Evolutionary conservation across 306 rosid genomes (phyloP), one percentile per base, ranked within the genome.

Genomic region (Comarum palustre): DNA sequence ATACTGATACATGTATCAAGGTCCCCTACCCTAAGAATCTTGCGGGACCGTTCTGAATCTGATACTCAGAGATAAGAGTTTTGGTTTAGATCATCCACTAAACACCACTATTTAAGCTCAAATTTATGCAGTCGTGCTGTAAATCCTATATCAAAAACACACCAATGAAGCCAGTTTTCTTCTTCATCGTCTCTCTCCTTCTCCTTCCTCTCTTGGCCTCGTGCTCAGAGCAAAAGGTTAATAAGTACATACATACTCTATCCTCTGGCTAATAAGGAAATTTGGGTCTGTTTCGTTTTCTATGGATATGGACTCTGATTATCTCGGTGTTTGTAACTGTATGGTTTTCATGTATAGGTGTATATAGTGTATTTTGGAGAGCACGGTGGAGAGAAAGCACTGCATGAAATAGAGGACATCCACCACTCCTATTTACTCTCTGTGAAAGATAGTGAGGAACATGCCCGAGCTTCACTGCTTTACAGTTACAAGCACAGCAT

Each of bases 401-500:
- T 71, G 70, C 74, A 82, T 43, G 88, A 87, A 69, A 82, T 85
- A 50, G 89, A 89, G 77, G 84, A 77, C 25, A 66, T 3, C 4
- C 97, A 94, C 60, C 87, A 77, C 16, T 91, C 98, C 1, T 88
- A 82, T 75, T 74, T 94, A 82, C 31, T 73, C 20, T 84, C 88
- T 3, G 92, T 94, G 58, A 91, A 91, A 62, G 85, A 80, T 45
- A 84, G 72, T 13, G 79, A 86, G 76, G 84, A 87, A 22, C 95
- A 86, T 41, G 96, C 97, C 17, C 73, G 34, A 80, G 81, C 72
- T 57, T 91, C 91, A 22, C 82, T 86, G 79, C 78, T 94, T 71
- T 94, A 94, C 83, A 91, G 96, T 55, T 94, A 94, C 86, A 94
- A 87, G 62, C 91, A 84, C 78, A 79, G 76, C 73, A 75, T 94